Evolutionary conservation across 129 eudicot genomes (phyloP).

Genomic region (Saposhnikovia divaricata): DNA sequence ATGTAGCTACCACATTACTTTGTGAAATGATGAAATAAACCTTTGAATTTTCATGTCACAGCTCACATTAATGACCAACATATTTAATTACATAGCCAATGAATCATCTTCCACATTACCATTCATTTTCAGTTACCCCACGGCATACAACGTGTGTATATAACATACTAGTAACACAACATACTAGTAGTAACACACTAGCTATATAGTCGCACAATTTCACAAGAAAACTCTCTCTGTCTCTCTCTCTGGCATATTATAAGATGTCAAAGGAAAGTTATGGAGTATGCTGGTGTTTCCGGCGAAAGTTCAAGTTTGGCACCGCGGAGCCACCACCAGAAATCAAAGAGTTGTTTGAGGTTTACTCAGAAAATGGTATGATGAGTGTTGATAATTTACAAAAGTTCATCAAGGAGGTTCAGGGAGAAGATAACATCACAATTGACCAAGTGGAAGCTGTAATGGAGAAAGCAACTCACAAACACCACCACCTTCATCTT

Average conservation of each 20-base stretch:
- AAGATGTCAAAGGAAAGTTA: slow-evolving; percentile 39
- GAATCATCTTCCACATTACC: too few species aligned
- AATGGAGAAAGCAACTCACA: slow-evolving; percentile 28
- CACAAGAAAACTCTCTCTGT: not conserved
- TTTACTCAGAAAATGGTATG: slow-evolving; percentile 59
- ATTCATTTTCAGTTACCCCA: too few species aligned
- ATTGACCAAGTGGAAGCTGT: slow-evolving; percentile 42
- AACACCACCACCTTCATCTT: slow-evolving; percentile 28
- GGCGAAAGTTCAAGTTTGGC: slow-evolving; percentile 43
- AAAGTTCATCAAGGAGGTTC: slow-evolving; percentile 50
- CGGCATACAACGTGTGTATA: not conserved
- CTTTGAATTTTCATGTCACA: too few species aligned
- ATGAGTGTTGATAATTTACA: slow-evolving; percentile 54
- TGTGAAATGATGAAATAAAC: too few species aligned
- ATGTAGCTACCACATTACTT: too few species aligned
- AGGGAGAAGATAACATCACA: slow-evolving; percentile 44
- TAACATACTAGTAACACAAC: too few species aligned
- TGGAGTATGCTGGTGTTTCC: slow-evolving; percentile 61
- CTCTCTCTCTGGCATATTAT: not conserved
- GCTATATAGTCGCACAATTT: too few species aligned
- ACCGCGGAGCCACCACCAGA: slow-evolving; percentile 56
- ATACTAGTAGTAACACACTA: too few species aligned
- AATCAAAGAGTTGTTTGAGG: slow-evolving; percentile 39
- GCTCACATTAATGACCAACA: too few species aligned
- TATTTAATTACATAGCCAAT: too few species aligned